Evolutionary conservation across 352 stramenopile species (phyloP).

Genomic region (Phytophthora syringae): DNA sequence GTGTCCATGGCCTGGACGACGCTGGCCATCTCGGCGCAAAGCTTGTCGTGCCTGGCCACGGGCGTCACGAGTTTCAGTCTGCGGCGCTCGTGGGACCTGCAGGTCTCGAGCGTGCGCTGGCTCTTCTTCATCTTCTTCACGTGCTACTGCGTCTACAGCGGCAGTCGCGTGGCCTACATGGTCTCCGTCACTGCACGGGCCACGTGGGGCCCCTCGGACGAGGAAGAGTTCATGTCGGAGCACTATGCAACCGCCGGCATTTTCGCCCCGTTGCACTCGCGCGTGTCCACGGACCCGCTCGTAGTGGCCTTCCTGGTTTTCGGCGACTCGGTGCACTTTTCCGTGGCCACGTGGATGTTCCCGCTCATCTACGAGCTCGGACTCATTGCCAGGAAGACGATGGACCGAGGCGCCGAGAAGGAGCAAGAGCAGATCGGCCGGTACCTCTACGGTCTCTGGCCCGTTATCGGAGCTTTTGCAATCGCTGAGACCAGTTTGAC

Average conservation of each 20-base stretch:
- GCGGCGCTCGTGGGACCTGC: slow-evolving; percentile 45
- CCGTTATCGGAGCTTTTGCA: slow-evolving; percentile 30
- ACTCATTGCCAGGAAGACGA: slow-evolving; percentile 45
- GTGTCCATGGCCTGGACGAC: slow-evolving; percentile 39
- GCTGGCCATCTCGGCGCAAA: slow-evolving; percentile 39
- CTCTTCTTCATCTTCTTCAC: slow-evolving; percentile 63
- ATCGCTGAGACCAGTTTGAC: slow-evolving; percentile 35
- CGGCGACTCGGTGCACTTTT: slow-evolving; percentile 42
- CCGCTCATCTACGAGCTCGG: slow-evolving; percentile 47
- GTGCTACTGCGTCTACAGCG: slow-evolving; percentile 40
- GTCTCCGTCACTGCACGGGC: slow-evolving; percentile 22
- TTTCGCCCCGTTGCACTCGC: slow-evolving; percentile 40
- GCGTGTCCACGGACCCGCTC: slow-evolving; percentile 22
- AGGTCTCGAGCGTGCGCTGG: slow-evolving; percentile 57
- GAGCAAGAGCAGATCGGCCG: slow-evolving; percentile 37
- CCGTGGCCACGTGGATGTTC: slow-evolving; percentile 47
- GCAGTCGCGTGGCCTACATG: slow-evolving; percentile 38
- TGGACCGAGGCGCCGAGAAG: slow-evolving; percentile 49
- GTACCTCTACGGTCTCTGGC: slow-evolving; percentile 37
- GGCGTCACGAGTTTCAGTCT: slow-evolving; percentile 49
- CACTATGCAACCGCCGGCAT: slow-evolving; percentile 43
- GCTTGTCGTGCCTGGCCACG: slow-evolving; percentile 41
- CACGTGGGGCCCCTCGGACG: slow-evolving; percentile 7
- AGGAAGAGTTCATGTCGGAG: slow-evolving; percentile 27
- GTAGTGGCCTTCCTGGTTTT: slow-evolving; percentile 36